Evolutionary conservation across 768 basidiomycete genomes (phyloP).

Genomic region (Boletus barrowsii): DNA sequence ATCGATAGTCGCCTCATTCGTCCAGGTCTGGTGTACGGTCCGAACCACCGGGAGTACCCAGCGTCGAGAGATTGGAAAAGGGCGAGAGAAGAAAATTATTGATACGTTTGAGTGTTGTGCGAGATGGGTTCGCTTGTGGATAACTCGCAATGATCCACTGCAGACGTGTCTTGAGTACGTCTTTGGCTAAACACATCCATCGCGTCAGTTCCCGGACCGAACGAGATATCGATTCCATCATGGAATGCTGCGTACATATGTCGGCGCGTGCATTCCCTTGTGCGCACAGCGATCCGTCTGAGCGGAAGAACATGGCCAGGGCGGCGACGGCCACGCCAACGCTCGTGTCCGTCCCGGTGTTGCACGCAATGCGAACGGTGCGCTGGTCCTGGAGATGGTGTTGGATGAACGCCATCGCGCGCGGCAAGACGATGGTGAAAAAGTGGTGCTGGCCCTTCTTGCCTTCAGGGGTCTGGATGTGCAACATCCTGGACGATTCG

Average conservation of each 20-base stretch:
- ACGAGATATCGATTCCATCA: neutral
- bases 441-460: constrained; percentile 55
- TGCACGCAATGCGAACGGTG: constrained; percentile 50
- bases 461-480: constrained; percentile 35
- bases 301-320: constrained; percentile 56
- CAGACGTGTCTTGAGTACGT: constrained; percentile 64
- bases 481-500: constrained; percentile 8
- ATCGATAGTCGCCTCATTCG: neutral
- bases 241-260: constrained; percentile 20
- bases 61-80: neutral
- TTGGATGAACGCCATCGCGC: constrained; percentile 44
- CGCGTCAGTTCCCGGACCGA: neutral
- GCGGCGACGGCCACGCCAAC: constrained; percentile 62
- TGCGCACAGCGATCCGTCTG: constrained; percentile 39
- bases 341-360: constrained; percentile 57
- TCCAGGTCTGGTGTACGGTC: neutral
- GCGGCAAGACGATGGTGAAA: constrained; percentile 47
- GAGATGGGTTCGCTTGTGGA: constrained; percentile 78
- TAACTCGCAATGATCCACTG: constrained; percentile 83
- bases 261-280: constrained; percentile 1
- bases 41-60: neutral
- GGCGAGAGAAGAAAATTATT: constrained; percentile 69
- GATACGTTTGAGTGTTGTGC: constrained; percentile 74
- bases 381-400: constrained; percentile 35
- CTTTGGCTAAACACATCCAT: constrained; percentile 43